Percentiles rank a stretch among this genome's conserved stretches.
Evolutionary conservation across 2,329 filamentous ascomycete genomes (phyloP).

Genomic region (Onygenales sp.): DNA sequence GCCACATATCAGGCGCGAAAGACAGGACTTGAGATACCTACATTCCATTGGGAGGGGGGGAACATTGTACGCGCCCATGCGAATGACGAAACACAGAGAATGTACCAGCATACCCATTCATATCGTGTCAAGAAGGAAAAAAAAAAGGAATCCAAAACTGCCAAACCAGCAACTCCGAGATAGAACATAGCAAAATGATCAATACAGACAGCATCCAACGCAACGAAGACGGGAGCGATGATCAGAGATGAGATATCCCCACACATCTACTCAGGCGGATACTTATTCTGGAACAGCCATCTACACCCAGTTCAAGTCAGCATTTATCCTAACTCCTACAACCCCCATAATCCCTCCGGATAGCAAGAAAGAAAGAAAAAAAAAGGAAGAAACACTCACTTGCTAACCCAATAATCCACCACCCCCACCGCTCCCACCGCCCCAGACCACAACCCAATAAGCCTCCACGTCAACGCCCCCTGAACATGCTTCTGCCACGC

Average conservation of each 20-base stretch:
- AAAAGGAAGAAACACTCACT: slow-evolving; percentile 27
- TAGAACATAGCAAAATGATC: background rate
- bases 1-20: no score
- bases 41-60: no score
- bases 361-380: background rate
- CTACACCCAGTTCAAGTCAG: slow-evolving; percentile 17
- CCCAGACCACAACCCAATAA: slow-evolving; percentile 34
- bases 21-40: no score
- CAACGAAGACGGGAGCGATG: background rate
- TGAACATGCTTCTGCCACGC: slow-evolving; percentile 38
- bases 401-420: slow-evolving; percentile 41
- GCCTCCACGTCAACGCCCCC: slow-evolving; percentile 38
- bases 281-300: slow-evolving; percentile 44
- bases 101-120: no score
- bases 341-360: background rate
- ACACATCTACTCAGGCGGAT: slow-evolving; percentile 34
- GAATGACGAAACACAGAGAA: no score
- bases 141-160: no score
- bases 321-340: background rate
- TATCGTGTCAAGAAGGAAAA: no score
- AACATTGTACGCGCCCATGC: no score
- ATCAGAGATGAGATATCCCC: background rate
- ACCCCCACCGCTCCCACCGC: slow-evolving; percentile 35
- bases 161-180: no score
- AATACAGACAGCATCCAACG: background rate